Evolutionary conservation across 2,329 filamentous ascomycete species (phyloP), one percentile per base, ranked within the genome.

Genomic region (Cordyceps pruinosa): DNA sequence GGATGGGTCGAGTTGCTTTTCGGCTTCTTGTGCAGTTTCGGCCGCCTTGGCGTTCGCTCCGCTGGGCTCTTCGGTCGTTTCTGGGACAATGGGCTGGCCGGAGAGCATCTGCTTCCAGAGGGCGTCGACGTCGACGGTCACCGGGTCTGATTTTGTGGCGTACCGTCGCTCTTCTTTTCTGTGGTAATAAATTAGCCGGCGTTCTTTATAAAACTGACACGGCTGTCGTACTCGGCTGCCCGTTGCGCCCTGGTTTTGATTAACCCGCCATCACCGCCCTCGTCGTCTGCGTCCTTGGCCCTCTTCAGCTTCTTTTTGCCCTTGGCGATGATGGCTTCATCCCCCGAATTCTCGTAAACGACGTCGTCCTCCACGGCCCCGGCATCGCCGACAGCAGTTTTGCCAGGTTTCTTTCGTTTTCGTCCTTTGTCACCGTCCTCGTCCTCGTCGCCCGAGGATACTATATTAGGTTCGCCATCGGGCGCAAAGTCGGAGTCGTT

Each of bases 401-500:
- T 25, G 12, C 15, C 8, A n/a, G 56, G 13, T 46, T 57, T 26
- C 46, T 58, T 46, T 58, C 42, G n/a, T 51, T 62, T 34, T 59
- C 62, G 54, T 62, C 64, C 54, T 68, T 69, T 32, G 58, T 66
- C 66, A 35, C 67, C 64, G 23, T 60, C 64, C 19, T 70, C 72
- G 47, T 69, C 69, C 35, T 78, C 78, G 8, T 78, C 78, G 57
- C 80, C 83, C 5, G 80, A 81, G 0, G 76, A 77, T 15, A 71
- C 75, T 17, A 73, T 77, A 32, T 75, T 75, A n/a, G 70, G 66
- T 28, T 66, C 77, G 19, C 76, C 75, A 46, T 83, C 84, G n/a
- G 81, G 82, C 25, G 84, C 80, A 60, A 90, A 90, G 66, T 90
- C 86, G 10, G 86, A 88, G 67, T 90, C 87, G 62, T 89, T 84